Evolutionary conservation across 2,329 filamentous ascomycete genomes (phyloP), one percentile per base, ranked within the genome.

Genomic region (Penicillium sp.): DNA sequence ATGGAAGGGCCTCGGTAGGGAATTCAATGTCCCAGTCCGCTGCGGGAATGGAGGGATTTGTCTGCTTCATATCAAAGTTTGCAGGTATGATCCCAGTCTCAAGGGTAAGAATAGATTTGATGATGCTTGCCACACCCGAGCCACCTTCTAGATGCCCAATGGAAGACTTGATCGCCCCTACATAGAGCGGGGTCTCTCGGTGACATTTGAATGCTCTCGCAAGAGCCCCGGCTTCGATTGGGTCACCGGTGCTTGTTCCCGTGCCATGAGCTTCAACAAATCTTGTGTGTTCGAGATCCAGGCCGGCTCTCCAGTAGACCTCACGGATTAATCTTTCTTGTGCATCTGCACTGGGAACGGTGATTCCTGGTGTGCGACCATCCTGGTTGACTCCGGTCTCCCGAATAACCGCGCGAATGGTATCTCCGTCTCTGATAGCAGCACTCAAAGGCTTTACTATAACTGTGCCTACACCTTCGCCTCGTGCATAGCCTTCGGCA

Each of bases 31-130:
- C 71, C 74, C 74, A 77, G 7, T 75, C 68, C 6, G 66, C 59
- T 2, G 71, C 62, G 3, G 68, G 68, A 27, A 78, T 73, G 15
- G 71, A 70, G 0, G 70, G 62, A 36, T 80, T 81, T 1, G 69
- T 64, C 17, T 68, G 70, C 44, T 73, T 66, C 41, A 79, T 78
- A 55, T 78, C 73, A 53, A 68, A 68, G 54, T 79, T 80, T 3
- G 78, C 75, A 9, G 76, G 72, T 25, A 81, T 74, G 15, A 79
- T 72, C 0, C 76, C 77, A 38, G 75, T 74, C 61, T 81, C 78
- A 4, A 82, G 66, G 57, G 77, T 73, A 52, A 81, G 62, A 0
- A 74, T 70, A 1, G 74, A 66, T 58, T 81, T 80, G 59, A 81
- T 79, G 1, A 74, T 53, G 21, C 67, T 62, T 13, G 71, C 67